Evolutionary conservation across 257 asterid genomes (phyloP), one percentile per base, ranked within the genome.

Genomic region (Solanum gandarillasii): DNA sequence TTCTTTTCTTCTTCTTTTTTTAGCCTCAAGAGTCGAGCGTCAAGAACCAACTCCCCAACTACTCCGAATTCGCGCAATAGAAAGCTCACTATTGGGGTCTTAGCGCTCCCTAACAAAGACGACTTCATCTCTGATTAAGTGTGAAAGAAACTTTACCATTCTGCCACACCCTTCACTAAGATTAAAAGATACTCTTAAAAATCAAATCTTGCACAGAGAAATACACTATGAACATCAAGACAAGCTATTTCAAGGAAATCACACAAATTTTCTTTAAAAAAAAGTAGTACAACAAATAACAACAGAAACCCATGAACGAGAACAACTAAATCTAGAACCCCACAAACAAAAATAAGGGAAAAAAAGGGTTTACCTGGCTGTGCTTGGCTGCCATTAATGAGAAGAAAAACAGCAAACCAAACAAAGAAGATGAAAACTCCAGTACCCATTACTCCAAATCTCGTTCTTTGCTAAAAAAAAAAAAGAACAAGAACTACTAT

Each of bases 351-450:
- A 20, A 46, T 31, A 71, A 29, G 71, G 48, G 11, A 71, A 71
- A 18, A 18, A 41, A 75, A 88, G 67, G 86, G 70, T 87, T 86
- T 78, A 97, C 99, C 99, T 94, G 98, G 98, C 94, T 96, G 99
- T 89, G 99, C 97, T 65, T 88, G 88, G 94, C 91, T 88, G 46
- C 87, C 87, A 92, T 94, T 95, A 88, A 92, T 84, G 86, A 93
- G 92, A 89, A 91, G 90, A 73, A 90, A 86, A 67, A 86, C 76
- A 88, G 34, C 88, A 4, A 91, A 74, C 62, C 86, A 87, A 73
- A 94, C 41, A 87, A 87, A 48, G 72, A 89, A 76, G 46, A 91
- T 29, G 86, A 86, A 79, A 90, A 88, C 21, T 35, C 88, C 85
- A 84, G 71, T 35, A 85, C 89, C 94, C 99, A 97, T 97, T 87